Conservation (phyloP, 2,329 filamentous ascomycete species). For the Ophiocordyceps camponoti-saundersi region DNA sequence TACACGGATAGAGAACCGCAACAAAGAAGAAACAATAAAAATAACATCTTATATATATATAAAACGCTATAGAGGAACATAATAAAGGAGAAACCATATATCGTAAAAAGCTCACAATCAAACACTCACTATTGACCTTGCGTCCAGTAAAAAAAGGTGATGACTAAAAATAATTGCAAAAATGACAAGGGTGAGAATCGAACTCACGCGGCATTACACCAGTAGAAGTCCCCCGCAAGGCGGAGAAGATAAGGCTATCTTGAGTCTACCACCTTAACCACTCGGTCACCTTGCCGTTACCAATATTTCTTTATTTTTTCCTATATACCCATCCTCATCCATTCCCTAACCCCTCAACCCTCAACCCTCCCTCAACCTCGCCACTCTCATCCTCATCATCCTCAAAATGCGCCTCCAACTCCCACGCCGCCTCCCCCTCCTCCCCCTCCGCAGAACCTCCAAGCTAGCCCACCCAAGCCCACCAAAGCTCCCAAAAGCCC, state of each 20-base stretch:
- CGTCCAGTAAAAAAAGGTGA: no score
- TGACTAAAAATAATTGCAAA: not conserved
- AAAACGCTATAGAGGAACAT: no score
- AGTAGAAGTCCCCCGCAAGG: not conserved
- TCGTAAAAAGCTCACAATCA: no score
- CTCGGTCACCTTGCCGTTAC: not conserved
- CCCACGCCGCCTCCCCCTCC: constrained; percentile 47
- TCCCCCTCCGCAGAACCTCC: constrained; percentile 43
- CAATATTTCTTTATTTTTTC: not conserved
- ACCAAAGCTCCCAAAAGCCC: constrained; percentile 69
- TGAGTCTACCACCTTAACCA: not conserved
- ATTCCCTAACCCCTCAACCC: not conserved
- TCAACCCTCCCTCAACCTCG: no score
- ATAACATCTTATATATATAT: no score
- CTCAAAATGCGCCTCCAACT: constrained; percentile 5
- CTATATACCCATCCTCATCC: not conserved
- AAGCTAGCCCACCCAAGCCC: constrained; percentile 36
- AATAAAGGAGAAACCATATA: no score
- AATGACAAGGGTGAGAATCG: not conserved
- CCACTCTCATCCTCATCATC: constrained; percentile 6
- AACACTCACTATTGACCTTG: no score
- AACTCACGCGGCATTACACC: not conserved
- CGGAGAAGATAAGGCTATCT: not conserved
- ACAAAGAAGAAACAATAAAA: no score
- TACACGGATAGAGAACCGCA: no score